Evolutionary conservation across 1,284 basidiomycete genomes (phyloP).

Genomic region (Irpex sp.): DNA sequence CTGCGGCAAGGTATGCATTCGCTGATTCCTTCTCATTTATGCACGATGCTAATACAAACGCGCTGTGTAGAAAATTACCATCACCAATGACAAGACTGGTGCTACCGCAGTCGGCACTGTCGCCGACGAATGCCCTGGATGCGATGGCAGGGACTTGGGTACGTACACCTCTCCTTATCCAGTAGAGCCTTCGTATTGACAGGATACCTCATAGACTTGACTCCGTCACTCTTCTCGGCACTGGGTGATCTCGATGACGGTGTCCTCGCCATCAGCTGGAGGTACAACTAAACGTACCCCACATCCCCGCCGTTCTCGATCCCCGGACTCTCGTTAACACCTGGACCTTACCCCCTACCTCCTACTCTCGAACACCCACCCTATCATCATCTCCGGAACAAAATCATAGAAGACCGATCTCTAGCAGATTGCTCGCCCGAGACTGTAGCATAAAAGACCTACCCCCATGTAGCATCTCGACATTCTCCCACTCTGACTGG

Average conservation of each 20-base stretch:
- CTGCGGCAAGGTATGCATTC: conserved; percentile 33
- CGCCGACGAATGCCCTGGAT: conserved; percentile 34
- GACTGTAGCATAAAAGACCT: not conserved
- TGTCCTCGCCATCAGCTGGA: conserved; percentile 27
- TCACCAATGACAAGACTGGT: conserved; percentile 31
- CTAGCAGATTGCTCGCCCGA: not conserved
- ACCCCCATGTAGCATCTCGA: not conserved
- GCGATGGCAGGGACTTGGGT: conserved; percentile 32
- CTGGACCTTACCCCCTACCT: not conserved
- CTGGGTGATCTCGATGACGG: conserved; percentile 25
- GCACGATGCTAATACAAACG: too few relatives aligned
- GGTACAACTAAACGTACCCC: conserved; percentile 19
- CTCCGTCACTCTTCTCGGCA: conserved; percentile 26
- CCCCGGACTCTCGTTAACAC: not conserved
- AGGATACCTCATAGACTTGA: conserved; percentile 22
- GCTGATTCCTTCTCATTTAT: too few relatives aligned
- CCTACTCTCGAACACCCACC: not conserved
- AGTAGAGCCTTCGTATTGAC: not conserved
- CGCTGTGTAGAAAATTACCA: conserved; percentile 23
- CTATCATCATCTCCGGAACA: not conserved
- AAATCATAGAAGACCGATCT: not conserved
- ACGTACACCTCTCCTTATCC: conserved; percentile 9
- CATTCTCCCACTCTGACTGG: conserved; percentile 6
- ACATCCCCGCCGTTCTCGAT: not conserved
- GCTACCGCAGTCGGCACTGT: conserved; percentile 27